Base-by-base conservation (phyloP, 2,329 filamentous ascomycete genomes). In the Ustilaginoidea virens region DNA sequence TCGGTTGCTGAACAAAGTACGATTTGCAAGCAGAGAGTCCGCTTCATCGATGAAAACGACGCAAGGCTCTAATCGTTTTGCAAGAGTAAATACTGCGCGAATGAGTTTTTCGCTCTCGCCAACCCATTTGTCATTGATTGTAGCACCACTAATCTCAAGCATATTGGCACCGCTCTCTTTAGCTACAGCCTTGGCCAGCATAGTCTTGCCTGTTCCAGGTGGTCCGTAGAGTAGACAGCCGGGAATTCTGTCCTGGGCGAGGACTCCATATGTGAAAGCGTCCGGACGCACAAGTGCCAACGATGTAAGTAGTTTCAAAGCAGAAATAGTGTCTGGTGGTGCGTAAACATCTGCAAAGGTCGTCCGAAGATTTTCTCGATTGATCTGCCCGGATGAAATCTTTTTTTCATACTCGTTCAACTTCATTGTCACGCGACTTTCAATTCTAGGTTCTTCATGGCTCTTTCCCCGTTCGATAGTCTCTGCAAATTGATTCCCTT, bases 41-140 rank as follows among this genome's bases (percentile, higher is more conserved):
- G 86, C 90, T 55, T 98, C 90, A 46, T 98, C 90, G 36, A 98
- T 83, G 56, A 98, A 96, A 28, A 98, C 81, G 11, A 98, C 77
- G 45, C 86, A 86, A 0, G 90, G 90, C 2, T 80, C 78, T 6
- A 94, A 68, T 52, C 93, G 93, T 55, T 83, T 83, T 4, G 90
- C 90, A 0, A 96, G 63, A 1, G 74, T 79, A 55, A 98, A 98
- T 23, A 96, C 75, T 0, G 87, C 87, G 29, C 79, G 77, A 30
- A 96, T 80, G 47, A 92, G 92, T 64, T 96, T 96, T 58, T 98
- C 90, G 34, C 81, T 81, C 51, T 96, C 85, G 14, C 90, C 90
- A 4, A 96, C 82, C 52, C 82, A 96, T 69, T 92, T 96, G 49
- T 94, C 82, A 52, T 93, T 92, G 41, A 98, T 80, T 39, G 83